These are phyloP conservation scores for Friedmanniomyces simplex DNA, from an alignment of 495 filamentous ascomycete species.

Conservation along the genomic window DNA sequence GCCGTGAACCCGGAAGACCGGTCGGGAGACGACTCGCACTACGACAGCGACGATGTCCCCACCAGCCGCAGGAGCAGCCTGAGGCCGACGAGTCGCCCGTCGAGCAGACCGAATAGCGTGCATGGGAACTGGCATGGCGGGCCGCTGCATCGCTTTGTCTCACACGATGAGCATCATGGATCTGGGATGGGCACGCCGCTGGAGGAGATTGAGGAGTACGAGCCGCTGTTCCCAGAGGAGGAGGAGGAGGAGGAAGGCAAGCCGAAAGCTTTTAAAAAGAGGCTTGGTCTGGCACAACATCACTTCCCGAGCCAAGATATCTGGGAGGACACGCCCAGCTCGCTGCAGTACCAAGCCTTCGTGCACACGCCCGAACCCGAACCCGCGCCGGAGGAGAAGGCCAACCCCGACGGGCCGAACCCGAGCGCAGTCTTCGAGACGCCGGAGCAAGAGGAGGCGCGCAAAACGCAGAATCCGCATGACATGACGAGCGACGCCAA, in stretches of 20 bases:
- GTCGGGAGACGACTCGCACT: slow-evolving; percentile 45
- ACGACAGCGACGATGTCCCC: slow-evolving; percentile 34
- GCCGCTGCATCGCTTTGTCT: slow-evolving; percentile 39
- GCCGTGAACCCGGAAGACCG: slow-evolving; percentile 63
- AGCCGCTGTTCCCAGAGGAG: slow-evolving; percentile 87
- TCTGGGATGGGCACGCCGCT: slow-evolving; percentile 59
- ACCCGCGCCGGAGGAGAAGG: slow-evolving; percentile 22
- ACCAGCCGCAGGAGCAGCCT: slow-evolving; percentile 39
- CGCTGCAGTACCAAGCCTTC: slow-evolving; percentile 69
- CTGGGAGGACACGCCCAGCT: slow-evolving; percentile 94
- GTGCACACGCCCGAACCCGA: slow-evolving; percentile 68
- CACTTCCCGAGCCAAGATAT: slow-evolving; percentile 89
- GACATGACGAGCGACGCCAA: slow-evolving; percentile 27
- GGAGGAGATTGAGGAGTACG: slow-evolving; percentile 88
- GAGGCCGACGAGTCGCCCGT: slow-evolving; percentile 53
- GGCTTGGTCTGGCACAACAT: slow-evolving; percentile 50
- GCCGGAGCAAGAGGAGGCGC: slow-evolving; percentile 45
- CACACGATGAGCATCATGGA: slow-evolving; percentile 44
- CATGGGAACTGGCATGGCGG: slow-evolving; percentile 36
- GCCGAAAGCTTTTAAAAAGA: slow-evolving; percentile 52
- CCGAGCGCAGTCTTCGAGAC: slow-evolving; percentile 39
- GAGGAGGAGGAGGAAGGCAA: slow-evolving; percentile 49
- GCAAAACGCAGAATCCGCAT: slow-evolving; percentile 28
- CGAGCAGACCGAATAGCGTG: slow-evolving; percentile 60
- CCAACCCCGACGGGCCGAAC: slow-evolving; percentile 21